These are phyloP conservation scores for Nitzschia inconspicua DNA, from an alignment of 108 stramenopile species.

Conservation along the genomic window DNA sequence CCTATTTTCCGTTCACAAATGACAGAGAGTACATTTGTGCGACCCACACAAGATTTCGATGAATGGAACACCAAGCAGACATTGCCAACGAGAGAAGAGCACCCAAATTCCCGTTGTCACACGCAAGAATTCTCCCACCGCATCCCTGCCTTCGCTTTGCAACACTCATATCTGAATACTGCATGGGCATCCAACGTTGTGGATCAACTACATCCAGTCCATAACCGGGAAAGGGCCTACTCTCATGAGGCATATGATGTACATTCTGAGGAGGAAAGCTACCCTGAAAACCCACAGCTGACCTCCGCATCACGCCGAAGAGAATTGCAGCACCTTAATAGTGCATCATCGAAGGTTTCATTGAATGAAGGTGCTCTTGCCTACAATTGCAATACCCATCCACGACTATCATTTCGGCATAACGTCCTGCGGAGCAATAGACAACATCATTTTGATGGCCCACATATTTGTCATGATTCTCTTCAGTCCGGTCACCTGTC, in stretches of 20 bases:
- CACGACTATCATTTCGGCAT: neutral
- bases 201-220: no score
- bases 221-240: no score
- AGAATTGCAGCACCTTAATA: neutral
- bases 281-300: neutral
- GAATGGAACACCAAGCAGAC: neutral
- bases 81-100: neutral
- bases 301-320: neutral
- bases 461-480: neutral
- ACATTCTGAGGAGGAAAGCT: no score
- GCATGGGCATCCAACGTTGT: no score
- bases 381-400: neutral
- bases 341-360: neutral
- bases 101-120: no score
- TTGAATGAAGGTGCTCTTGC: neutral
- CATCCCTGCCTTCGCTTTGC: no score
- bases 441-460: neutral
- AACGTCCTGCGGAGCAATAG: no score
- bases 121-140: no score
- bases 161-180: no score
- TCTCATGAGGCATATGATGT: no score
- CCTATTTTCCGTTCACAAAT: neutral
- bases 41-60: neutral
- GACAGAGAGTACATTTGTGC: neutral
- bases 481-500: neutral